Evolutionary conservation across 1,284 basidiomycete species (phyloP).

Genomic region (Tilletia walkeri): DNA sequence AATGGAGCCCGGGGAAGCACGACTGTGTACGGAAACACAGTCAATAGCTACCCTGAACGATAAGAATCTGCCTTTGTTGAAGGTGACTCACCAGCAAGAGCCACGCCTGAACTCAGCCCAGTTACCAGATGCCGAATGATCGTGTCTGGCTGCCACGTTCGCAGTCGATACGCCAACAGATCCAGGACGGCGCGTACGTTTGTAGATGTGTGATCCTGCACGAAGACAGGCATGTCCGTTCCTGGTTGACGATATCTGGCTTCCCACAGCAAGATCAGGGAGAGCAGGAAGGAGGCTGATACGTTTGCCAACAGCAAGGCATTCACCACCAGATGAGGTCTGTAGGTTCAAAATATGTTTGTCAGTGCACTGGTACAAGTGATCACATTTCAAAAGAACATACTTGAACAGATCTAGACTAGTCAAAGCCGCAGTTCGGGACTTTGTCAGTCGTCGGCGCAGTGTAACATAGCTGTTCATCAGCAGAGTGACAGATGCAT

Average conservation of each 20-base stretch:
- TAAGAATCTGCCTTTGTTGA: neutral
- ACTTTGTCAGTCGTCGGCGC: too few species aligned
- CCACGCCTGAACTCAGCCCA: neutral
- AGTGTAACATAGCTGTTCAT: too few species aligned
- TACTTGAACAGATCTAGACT: too few species aligned
- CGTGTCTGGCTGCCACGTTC: neutral
- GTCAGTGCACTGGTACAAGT: too few species aligned
- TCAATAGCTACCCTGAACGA: neutral
- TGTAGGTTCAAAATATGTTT: neutral
- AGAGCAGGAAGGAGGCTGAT: neutral
- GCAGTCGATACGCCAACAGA: neutral
- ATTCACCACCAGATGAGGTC: conserved; percentile 1
- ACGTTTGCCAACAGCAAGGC: neutral
- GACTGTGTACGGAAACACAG: neutral
- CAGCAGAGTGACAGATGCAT: too few species aligned
- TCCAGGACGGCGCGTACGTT: neutral
- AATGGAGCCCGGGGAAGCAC: neutral
- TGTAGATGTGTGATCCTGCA: neutral
- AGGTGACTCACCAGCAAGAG: neutral
- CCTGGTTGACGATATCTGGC: neutral
- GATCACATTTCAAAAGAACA: too few species aligned
- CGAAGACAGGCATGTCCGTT: neutral
- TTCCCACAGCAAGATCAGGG: neutral
- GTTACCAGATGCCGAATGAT: neutral
- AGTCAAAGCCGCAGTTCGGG: too few species aligned